phyloP scores from a whole-genome alignment of 2,329 filamentous ascomycete species.

The Eutypa lata region DNA sequence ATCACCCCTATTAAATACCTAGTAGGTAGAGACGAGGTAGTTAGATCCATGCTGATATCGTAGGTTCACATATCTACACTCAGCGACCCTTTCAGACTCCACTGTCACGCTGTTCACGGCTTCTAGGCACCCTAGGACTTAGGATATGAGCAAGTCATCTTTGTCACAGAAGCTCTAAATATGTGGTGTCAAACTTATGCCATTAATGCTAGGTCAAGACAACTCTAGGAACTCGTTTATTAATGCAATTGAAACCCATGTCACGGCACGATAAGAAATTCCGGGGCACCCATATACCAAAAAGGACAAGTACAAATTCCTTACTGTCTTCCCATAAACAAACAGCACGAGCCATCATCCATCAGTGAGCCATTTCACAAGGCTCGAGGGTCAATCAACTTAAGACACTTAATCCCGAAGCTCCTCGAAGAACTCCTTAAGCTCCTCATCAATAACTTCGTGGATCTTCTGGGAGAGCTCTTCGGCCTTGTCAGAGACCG shows the following conservation, averaged over 20 bases:
- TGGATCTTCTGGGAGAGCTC: constrained; percentile 63
- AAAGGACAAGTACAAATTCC: constrained; percentile 7
- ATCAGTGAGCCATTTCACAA: not conserved
- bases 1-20: too few species aligned
- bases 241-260: constrained; percentile 17
- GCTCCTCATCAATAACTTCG: constrained; percentile 58
- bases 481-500: constrained; percentile 54
- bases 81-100: too few species aligned
- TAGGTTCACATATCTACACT: too few species aligned
- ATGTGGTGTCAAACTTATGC: constrained; percentile 1
- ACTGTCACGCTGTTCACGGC: too few species aligned
- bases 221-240: constrained; percentile 16
- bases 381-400: not conserved
- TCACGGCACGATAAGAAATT: constrained; percentile 23
- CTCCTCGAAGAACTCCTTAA: constrained; percentile 58
- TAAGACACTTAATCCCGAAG: constrained; percentile 31
- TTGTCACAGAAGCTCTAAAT: not conserved
- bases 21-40: too few species aligned
- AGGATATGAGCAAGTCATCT: too few species aligned
- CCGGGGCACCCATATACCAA: not conserved
- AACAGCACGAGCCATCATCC: constrained; percentile 1
- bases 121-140: too few species aligned
- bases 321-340: constrained; percentile 10
- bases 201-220: constrained; percentile 16
- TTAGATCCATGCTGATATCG: too few species aligned